Percentiles rank a stretch among this genome's conserved stretches.
These are phyloP conservation scores for Phytopythium montanum DNA, from an alignment of 352 stramenopile species.

Conservation along the genomic window DNA sequence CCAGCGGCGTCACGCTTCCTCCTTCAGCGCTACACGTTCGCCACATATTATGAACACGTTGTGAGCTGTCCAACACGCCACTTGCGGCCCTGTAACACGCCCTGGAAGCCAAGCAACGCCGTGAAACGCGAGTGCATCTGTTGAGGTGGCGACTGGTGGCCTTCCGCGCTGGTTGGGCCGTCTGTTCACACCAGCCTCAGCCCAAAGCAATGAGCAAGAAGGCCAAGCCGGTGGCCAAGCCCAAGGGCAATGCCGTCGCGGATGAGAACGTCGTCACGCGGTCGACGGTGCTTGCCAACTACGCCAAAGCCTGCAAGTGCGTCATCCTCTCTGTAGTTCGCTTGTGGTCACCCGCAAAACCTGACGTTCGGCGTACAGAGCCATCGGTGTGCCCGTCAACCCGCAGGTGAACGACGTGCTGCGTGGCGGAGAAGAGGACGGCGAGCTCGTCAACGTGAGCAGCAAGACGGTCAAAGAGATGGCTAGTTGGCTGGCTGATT, in stretches of 20 bases:
- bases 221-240: constrained; percentile 25
- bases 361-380: constrained; percentile 17
- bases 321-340: background rate
- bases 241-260: constrained; percentile 47
- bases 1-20: background rate
- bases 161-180: background rate
- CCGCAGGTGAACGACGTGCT: constrained; percentile 68
- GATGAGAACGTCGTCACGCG: constrained; percentile 69
- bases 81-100: background rate
- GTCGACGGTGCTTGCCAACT: constrained; percentile 59
- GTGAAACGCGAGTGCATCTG: background rate
- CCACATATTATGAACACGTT: too few species aligned
- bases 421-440: constrained; percentile 61
- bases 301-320: constrained; percentile 77
- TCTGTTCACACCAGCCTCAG: background rate
- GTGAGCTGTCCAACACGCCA: background rate
- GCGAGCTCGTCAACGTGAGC: constrained; percentile 61
- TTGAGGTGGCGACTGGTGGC: background rate
- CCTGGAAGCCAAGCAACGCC: background rate
- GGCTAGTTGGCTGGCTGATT: too few species aligned
- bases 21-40: background rate
- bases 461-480: background rate
- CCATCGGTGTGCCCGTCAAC: constrained; percentile 68
- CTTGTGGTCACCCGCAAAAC: too few species aligned
- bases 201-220: constrained; percentile 53